These are phyloP conservation scores for Stylosanthes scabra DNA, from an alignment of 331 rosid species.

Conservation along the genomic window DNA sequence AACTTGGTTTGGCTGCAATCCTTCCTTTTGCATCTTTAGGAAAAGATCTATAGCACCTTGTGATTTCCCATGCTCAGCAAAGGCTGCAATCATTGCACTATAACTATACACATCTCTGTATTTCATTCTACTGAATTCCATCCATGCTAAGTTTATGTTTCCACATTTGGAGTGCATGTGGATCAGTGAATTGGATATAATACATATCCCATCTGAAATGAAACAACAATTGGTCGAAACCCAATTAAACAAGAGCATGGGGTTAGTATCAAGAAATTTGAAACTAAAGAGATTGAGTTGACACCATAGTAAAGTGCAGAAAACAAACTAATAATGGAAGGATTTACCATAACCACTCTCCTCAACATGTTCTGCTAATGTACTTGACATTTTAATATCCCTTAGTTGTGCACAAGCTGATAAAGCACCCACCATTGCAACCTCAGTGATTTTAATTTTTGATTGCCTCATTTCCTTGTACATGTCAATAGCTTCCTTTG, in stretches of 20 bases:
- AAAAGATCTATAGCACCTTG: conserved; percentile 60
- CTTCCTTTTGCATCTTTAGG: conserved; percentile 66
- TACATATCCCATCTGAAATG: conserved; percentile 58
- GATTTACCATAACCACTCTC: conserved; percentile 56
- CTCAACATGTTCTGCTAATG: conserved; percentile 50
- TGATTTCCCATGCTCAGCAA: conserved; percentile 71
- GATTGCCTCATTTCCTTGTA: conserved; percentile 54
- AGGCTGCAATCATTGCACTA: conserved; percentile 58
- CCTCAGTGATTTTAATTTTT: conserved; percentile 49
- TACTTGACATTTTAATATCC: conserved; percentile 56
- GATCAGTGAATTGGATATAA: conserved; percentile 70
- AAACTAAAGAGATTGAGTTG: conserved; percentile 2
- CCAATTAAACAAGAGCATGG: conserved; percentile 31
- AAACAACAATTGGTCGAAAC: conserved; percentile 28
- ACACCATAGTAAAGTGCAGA: background rate
- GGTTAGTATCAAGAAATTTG: conserved; percentile 16
- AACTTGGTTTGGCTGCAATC: conserved; percentile 65
- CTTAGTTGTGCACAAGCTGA: conserved; percentile 84
- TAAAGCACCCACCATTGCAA: conserved; percentile 76
- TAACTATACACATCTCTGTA: conserved; percentile 63
- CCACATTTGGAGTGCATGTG: conserved; percentile 80
- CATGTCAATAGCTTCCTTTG: conserved; percentile 67
- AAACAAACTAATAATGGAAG: conserved; percentile 6
- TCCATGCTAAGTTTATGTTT: conserved; percentile 53
- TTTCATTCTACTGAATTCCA: conserved; percentile 61